Percentiles rank a stretch among this genome's conserved stretches.
Evolutionary conservation across 257 asterid genomes (phyloP).

Genomic region (Petunia axillaris): DNA sequence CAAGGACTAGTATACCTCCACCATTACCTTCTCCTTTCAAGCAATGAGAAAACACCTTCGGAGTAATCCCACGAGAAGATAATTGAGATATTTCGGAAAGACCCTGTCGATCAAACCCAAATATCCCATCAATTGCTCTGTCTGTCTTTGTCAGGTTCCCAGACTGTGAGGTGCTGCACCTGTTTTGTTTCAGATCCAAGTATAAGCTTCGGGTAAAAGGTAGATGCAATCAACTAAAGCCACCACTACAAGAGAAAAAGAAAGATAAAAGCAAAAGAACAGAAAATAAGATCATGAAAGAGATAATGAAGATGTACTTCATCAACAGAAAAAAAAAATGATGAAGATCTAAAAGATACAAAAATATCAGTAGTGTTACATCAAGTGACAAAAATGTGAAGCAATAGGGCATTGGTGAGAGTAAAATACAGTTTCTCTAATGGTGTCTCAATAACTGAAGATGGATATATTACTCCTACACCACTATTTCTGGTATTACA

Average conservation of each 20-base stretch:
- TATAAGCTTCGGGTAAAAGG: conserved; percentile 10
- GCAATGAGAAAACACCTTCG: conserved; percentile 86
- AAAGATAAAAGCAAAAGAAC: not conserved
- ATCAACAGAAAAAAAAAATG: no score
- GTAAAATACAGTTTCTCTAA: not conserved
- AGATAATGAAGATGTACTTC: not conserved
- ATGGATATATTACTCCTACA: not conserved
- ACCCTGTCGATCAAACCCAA: conserved; percentile 85
- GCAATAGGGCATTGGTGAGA: not conserved
- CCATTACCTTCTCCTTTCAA: conserved; percentile 91
- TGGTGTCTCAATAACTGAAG: not conserved
- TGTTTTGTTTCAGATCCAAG: conserved; percentile 38
- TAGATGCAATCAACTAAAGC: conserved; percentile 9
- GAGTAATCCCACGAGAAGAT: conserved; percentile 78
- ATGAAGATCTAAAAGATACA: conserved; percentile 2
- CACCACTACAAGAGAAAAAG: not conserved
- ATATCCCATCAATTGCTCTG: conserved; percentile 89
- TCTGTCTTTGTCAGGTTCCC: conserved; percentile 85
- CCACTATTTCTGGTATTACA: not conserved
- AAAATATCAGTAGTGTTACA: not conserved
- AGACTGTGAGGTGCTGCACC: conserved; percentile 81
- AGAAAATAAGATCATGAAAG: not conserved
- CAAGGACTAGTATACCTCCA: conserved; percentile 92
- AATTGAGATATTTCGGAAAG: conserved; percentile 80
- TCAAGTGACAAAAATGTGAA: not conserved